Evolutionary conservation across 1,284 basidiomycete genomes (phyloP).

Genomic region (Cryptococcus depauperatus): DNA sequence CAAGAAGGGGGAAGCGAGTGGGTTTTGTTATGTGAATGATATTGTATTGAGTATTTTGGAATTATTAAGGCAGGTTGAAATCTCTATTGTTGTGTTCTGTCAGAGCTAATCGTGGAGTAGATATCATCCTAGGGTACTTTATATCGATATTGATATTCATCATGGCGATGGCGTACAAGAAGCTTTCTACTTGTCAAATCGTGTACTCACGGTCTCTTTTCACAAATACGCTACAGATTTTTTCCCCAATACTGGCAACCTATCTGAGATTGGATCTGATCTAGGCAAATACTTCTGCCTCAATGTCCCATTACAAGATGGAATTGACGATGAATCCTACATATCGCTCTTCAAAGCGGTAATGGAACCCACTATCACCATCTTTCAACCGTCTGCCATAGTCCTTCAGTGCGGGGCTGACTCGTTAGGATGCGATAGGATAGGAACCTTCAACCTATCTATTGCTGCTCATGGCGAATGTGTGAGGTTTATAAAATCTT

Average conservation of each 20-base stretch:
- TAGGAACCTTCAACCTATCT: constrained; percentile 97
- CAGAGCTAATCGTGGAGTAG: constrained; percentile 46
- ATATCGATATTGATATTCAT: constrained; percentile 96
- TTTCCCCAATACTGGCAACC: constrained; percentile 90
- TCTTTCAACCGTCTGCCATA: constrained; percentile 83
- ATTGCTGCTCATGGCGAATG: constrained; percentile 98
- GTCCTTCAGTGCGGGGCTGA: constrained; percentile 98
- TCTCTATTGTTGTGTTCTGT: not conserved
- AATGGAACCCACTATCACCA: constrained; percentile 84
- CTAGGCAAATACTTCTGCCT: constrained; percentile 91
- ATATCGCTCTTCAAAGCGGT: constrained; percentile 91
- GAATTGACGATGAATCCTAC: constrained; percentile 96
- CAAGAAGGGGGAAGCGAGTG: constrained; percentile 90
- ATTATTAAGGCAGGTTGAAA: constrained; percentile 60
- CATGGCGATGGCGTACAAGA: constrained; percentile 95
- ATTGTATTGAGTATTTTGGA: constrained; percentile 91
- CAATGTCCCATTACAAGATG: constrained; percentile 92
- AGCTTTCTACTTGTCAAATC: constrained; percentile 95
- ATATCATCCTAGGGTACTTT: constrained; percentile 81
- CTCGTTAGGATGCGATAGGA: constrained; percentile 83
- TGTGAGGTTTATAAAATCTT: constrained; percentile 89
- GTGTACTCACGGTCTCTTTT: constrained; percentile 97
- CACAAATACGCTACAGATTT: constrained; percentile 99
- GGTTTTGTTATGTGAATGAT: constrained; percentile 95
- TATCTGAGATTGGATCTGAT: constrained; percentile 76